A percentile compares a stretch with the other conserved stretches of the same genome.
These are phyloP conservation scores for Dalbergia cultrata DNA, from an alignment of 306 rosid genomes.

Conservation along the genomic window DNA sequence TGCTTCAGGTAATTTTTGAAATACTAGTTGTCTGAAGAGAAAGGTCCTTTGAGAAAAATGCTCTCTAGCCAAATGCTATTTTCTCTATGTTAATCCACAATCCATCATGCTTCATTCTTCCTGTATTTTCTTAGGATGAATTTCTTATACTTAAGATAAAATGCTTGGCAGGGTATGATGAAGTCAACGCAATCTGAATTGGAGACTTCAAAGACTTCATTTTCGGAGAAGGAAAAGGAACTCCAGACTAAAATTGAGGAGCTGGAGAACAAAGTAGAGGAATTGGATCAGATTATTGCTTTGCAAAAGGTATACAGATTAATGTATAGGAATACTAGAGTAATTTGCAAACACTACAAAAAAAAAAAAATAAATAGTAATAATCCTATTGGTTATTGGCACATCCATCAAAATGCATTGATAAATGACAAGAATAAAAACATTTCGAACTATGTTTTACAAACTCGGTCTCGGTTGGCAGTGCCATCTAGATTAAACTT, in stretches of 20 bases:
- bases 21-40: constrained; percentile 1
- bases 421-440: background rate
- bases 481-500: background rate
- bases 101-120: background rate
- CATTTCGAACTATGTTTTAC: background rate
- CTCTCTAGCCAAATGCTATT: constrained; percentile 4
- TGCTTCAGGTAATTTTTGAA: constrained; percentile 78
- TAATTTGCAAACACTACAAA: background rate
- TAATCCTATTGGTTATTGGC: constrained; percentile 4
- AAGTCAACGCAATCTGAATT: constrained; percentile 72
- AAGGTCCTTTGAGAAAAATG: background rate
- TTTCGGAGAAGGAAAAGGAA: constrained; percentile 76
- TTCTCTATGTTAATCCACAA: background rate
- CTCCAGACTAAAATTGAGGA: constrained; percentile 76
- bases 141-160: background rate
- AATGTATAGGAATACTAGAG: background rate
- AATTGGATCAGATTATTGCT: constrained; percentile 59
- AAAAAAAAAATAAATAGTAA: background rate
- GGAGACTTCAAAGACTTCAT: constrained; percentile 67
- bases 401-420: constrained; percentile 21
- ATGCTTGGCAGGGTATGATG: constrained; percentile 65
- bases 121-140: background rate
- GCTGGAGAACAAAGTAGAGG: constrained; percentile 71
- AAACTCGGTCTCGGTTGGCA: background rate
- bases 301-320: constrained; percentile 62